Base-by-base conservation (phyloP, 352 stramenopile species). In the Pythium graminicola region DNA sequence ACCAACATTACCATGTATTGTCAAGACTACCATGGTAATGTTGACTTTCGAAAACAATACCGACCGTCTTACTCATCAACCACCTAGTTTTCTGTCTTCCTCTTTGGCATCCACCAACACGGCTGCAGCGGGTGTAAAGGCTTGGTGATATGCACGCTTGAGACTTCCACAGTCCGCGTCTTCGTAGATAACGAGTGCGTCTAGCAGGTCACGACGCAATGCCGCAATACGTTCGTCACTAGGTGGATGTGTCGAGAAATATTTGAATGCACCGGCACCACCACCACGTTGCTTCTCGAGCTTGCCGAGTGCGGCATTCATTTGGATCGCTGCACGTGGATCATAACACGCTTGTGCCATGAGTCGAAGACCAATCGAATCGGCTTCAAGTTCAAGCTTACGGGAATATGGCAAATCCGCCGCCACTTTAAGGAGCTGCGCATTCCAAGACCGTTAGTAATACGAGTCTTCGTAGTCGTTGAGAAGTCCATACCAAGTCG, bases 161-260 rank as follows among this genome's bases (percentile, higher is more conserved):
- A 35, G 64, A 9, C 44, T 60, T 2, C 27, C 46, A 28, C 75
- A 86, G 24, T 62, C 68, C 0, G 68, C 72, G 4, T 68, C 44
- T 10, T 73, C 50, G 45, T 83, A 86, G 13, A 82, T 69, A 41
- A 73, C 55, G 13, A 79, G 16, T 6, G 71, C 72, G 31, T 65
- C 65, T n/a, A 29, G 48, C 5, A 84, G 47, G 52, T 81, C 68
- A 9, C 70, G 53, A 2, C 72, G 80, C 31, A 85, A 46, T 4
- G 72, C 63, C 26, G 71, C 44, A n/a, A 87, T 57, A 31, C 78
- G 73, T 43, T 89, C 78, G 7, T 65, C 38, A 60, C 76, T 86
- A 4, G 78, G 78, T 4, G 78, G 78, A 28, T 89, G 75, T 9
- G 78, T 89, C 38, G 78, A 89, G 26, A 89, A 84, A 45, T 89